Evolutionary conservation across 208 protist species (phyloP).

Genomic region (Wallacemonas rigidus): DNA sequence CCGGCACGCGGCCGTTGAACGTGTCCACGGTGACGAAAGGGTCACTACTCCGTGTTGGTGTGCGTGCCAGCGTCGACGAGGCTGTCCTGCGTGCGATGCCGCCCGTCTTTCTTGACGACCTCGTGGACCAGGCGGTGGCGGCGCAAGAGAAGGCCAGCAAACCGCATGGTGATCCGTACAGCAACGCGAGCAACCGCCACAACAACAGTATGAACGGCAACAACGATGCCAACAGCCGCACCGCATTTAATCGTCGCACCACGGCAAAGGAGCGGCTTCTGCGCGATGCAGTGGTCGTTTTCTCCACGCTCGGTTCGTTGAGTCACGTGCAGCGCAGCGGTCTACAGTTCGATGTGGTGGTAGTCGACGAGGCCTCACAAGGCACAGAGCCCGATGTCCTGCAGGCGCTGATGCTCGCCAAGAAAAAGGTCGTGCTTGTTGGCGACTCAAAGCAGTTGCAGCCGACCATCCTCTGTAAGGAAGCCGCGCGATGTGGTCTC

Average conservation of each 20-base stretch:
- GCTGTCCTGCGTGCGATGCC: constrained; percentile 47
- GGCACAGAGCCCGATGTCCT: constrained; percentile 86
- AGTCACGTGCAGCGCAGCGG: constrained; percentile 48
- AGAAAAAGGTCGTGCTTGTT: constrained; percentile 68
- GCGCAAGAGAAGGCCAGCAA: neutral
- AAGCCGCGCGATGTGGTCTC: constrained; percentile 58
- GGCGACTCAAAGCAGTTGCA: constrained; percentile 92
- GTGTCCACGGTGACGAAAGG: constrained; percentile 10
- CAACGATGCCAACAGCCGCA: neutral
- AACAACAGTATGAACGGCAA: constrained; percentile 1
- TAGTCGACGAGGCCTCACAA: constrained; percentile 94
- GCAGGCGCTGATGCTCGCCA: constrained; percentile 64
- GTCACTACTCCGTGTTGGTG: constrained; percentile 62
- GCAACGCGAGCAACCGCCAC: constrained; percentile 10
- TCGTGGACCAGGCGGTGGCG: constrained; percentile 11
- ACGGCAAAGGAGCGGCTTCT: constrained; percentile 33
- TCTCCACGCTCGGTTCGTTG: constrained; percentile 84
- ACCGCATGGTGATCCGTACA: neutral
- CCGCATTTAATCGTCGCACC: neutral
- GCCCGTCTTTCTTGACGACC: constrained; percentile 76
- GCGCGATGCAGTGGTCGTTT: constrained; percentile 47
- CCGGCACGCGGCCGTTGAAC: neutral
- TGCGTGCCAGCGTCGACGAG: constrained; percentile 61
- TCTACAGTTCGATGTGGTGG: constrained; percentile 72
- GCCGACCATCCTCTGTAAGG: constrained; percentile 78